Evolutionary conservation across 1,284 basidiomycete species (phyloP), one percentile per base, ranked within the genome.

Genomic region (Melanopsichium pennsylvanicum): DNA sequence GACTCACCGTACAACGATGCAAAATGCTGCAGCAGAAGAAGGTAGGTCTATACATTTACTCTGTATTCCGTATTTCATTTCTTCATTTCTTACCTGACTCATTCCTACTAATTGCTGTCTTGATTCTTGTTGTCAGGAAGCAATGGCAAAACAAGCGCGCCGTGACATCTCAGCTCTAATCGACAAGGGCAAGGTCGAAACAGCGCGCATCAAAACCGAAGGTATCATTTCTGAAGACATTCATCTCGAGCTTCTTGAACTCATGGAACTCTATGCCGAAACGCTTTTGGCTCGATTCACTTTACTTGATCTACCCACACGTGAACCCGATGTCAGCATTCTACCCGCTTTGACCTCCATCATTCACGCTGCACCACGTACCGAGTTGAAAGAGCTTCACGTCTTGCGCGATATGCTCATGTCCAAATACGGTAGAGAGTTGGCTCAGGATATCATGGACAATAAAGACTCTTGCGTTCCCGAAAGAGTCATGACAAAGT

Each of bases 201-300:
- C 90, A 0, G 90, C 92, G 4, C 85, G 88, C 66, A 86, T 93
- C 76, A 92, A 91, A 81, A 88, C 89, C 40, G 90, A 93, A 56
- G 70, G 78, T 87, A 88, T 93, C 57, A 92, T 94, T 76, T 87
- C 90, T 74, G 91, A 93, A 75, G 92, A 94, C 76, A 68, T 75
- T 34, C 72, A 77, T 35, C 58, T 76, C 8, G 73, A 80, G 51
- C 63, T 78, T 15, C 70, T 97, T 35, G 94, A 98, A 80, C 84
- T 97, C 5, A 84, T 98, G 32, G 94, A 97, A 84, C 86, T 97
- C 9, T 97, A 97, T 80, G 89, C 89, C 62, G 95, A 98, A 79
- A 87, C 93, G 16, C 83, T 97, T n/a, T 85, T 94, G 21, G 92
- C 94, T 5, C 87, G 95, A 26, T 97, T 97, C 77, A 91, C 91